Conservation (phyloP, 2,329 filamentous ascomycete genomes). For the Coniochaeta sp. region DNA sequence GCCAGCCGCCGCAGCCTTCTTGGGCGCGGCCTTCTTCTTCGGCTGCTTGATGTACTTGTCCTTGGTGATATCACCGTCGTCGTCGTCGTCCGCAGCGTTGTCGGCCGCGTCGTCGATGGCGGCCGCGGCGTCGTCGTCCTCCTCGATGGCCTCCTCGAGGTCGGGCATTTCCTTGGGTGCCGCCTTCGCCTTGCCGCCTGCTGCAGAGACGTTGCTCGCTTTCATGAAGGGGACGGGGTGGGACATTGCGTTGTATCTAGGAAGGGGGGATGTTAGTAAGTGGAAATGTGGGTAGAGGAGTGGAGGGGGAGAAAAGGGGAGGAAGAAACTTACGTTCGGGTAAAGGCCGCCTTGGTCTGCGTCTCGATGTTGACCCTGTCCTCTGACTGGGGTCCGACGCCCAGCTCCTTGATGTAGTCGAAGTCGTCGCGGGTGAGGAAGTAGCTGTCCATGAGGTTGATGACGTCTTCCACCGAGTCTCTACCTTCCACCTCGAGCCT, state of each 20-base stretch:
- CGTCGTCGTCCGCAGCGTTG: constrained; percentile 64
- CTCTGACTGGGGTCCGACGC: constrained; percentile 76
- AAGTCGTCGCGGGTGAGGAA: constrained; percentile 93
- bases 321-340: constrained; percentile 76
- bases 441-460: constrained; percentile 95
- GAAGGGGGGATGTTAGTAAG: constrained; percentile 9
- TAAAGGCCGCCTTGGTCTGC: constrained; percentile 84
- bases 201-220: constrained; percentile 66
- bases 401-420: constrained; percentile 85
- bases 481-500: constrained; percentile 72
- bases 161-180: constrained; percentile 73
- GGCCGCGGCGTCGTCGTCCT: constrained; percentile 72
- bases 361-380: constrained; percentile 70
- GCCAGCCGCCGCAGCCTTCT: no score
- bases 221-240: constrained; percentile 97
- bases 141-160: constrained; percentile 91
- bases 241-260: constrained; percentile 74
- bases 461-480: constrained; percentile 73
- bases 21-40: constrained; percentile 56
- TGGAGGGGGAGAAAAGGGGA: no score
- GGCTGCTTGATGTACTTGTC: constrained; percentile 95
- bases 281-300: constrained; percentile 10
- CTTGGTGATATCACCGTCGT: constrained; percentile 77
- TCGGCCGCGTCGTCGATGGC: constrained; percentile 48
- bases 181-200: constrained; percentile 76